Conservation (phyloP, 305 asterid genomes). For the Andrographis paniculata region DNA sequence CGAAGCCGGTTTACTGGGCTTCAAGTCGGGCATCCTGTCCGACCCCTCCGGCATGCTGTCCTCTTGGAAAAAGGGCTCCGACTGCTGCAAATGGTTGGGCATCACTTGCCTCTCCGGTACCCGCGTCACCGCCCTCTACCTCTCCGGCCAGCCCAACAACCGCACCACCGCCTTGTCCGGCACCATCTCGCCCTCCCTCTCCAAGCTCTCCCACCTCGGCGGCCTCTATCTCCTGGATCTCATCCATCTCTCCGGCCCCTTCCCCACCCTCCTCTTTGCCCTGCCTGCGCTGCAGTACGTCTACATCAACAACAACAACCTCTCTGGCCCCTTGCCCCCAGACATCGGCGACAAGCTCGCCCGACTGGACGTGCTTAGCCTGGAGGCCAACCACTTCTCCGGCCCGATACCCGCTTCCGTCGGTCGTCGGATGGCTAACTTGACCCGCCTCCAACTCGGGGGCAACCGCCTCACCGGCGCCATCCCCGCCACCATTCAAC, state of each 20-base stretch:
- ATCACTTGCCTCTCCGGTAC: conserved; percentile 33
- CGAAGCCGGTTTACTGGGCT: conserved; percentile 49
- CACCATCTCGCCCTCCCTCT: conserved; percentile 51
- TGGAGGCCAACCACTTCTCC: conserved; percentile 48
- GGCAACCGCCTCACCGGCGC: conserved; percentile 52
- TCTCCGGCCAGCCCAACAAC: conserved; percentile 27
- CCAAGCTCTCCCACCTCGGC: conserved; percentile 41
- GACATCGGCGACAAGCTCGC: conserved; percentile 23
- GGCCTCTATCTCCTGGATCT: conserved; percentile 39
- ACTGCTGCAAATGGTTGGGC: conserved; percentile 74
- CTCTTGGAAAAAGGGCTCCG: conserved; percentile 62
- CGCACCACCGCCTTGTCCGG: conserved; percentile 39
- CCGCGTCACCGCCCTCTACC: conserved; percentile 42
- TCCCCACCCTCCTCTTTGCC: conserved; percentile 31
- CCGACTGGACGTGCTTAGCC: conserved; percentile 28
- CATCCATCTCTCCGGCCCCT: conserved; percentile 40
- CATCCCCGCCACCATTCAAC: conserved; percentile 31
- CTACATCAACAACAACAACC: conserved; percentile 48
- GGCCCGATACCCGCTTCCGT: conserved; percentile 60
- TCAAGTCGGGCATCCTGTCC: conserved; percentile 62
- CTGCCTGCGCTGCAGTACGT: conserved; percentile 29
- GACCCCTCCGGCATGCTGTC: conserved; percentile 67
- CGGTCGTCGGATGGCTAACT: conserved; percentile 29
- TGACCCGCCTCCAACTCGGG: conserved; percentile 42
- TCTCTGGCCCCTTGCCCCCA: conserved; percentile 50